phyloP scores from a whole-genome alignment of 2,329 filamentous ascomycete species.

The Verticillium nubilum region DNA sequence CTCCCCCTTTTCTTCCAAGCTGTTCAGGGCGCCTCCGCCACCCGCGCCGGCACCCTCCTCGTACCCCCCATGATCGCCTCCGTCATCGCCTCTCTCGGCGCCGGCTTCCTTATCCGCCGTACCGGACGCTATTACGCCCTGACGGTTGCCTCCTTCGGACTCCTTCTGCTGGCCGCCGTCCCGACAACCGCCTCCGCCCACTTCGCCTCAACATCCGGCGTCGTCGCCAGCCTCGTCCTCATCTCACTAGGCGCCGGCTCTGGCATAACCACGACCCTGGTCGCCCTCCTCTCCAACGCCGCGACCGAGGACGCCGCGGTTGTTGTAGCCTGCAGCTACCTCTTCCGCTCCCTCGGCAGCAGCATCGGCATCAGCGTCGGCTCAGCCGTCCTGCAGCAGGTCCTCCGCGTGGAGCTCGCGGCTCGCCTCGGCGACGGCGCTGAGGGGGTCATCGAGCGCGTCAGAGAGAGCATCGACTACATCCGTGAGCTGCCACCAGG shows the following conservation, averaged over 20 bases:
- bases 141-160: conserved; percentile 50
- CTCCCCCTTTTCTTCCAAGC: conserved; percentile 76
- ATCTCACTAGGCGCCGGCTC: conserved; percentile 35
- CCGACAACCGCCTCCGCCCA: conserved; percentile 48
- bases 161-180: conserved; percentile 48
- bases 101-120: conserved; percentile 62
- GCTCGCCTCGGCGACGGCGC: conserved; percentile 53
- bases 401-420: conserved; percentile 52
- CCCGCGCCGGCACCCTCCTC: conserved; percentile 58
- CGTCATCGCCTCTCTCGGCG: conserved; percentile 59
- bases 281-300: conserved; percentile 67
- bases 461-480: conserved; percentile 65
- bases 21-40: conserved; percentile 58
- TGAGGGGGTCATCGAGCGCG: conserved; percentile 59
- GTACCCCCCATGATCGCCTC: conserved; percentile 59
- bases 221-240: conserved; percentile 52
- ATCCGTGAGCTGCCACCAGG: conserved; percentile 59
- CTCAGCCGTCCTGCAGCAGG: conserved; percentile 67
- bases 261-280: conserved; percentile 66
- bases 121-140: conserved; percentile 69
- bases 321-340: conserved; percentile 72
- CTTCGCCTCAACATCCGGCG: conserved; percentile 40
- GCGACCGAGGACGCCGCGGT: conserved; percentile 64
- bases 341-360: conserved; percentile 76
- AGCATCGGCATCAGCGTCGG: conserved; percentile 68